A percentile compares a stretch with the other conserved stretches of the same genome.
Conservation (phyloP, 2,329 filamentous ascomycete genomes). For the Botrytis squamosa region DNA sequence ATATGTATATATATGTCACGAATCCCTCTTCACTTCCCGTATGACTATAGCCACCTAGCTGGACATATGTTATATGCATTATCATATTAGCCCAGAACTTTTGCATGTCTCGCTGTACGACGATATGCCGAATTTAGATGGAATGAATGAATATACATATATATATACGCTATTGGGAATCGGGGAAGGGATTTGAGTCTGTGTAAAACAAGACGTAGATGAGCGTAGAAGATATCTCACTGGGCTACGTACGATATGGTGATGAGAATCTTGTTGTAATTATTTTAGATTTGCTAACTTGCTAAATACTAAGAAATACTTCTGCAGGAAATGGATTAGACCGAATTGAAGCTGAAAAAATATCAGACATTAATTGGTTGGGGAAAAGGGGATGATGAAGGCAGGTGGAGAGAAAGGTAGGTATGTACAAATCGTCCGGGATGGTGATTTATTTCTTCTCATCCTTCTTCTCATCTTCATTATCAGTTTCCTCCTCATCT, state of each 20-base stretch:
- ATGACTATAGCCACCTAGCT: too few species aligned
- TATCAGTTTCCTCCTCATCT: slow-evolving; percentile 43
- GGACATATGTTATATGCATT: too few species aligned
- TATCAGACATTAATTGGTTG: background rate
- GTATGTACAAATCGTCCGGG: background rate
- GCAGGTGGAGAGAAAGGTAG: background rate
- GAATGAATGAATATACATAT: too few species aligned
- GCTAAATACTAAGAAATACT: background rate
- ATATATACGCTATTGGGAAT: too few species aligned
- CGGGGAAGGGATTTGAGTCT: too few species aligned
- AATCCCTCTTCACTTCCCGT: too few species aligned
- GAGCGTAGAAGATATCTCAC: background rate
- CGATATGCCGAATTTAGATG: too few species aligned
- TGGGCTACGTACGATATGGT: background rate
- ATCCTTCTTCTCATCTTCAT: slow-evolving; percentile 35
- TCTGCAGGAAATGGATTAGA: background rate
- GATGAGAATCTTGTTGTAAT: background rate
- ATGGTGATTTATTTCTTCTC: slow-evolving; percentile 20
- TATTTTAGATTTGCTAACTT: background rate
- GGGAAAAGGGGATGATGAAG: background rate
- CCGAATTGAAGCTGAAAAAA: background rate
- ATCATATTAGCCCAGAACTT: too few species aligned
- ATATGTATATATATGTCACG: too few species aligned
- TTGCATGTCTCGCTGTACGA: too few species aligned
- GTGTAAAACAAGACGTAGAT: too few species aligned